These are phyloP conservation scores for Scleroderma bovista DNA, from an alignment of 768 basidiomycete genomes.

Conservation along the genomic window DNA sequence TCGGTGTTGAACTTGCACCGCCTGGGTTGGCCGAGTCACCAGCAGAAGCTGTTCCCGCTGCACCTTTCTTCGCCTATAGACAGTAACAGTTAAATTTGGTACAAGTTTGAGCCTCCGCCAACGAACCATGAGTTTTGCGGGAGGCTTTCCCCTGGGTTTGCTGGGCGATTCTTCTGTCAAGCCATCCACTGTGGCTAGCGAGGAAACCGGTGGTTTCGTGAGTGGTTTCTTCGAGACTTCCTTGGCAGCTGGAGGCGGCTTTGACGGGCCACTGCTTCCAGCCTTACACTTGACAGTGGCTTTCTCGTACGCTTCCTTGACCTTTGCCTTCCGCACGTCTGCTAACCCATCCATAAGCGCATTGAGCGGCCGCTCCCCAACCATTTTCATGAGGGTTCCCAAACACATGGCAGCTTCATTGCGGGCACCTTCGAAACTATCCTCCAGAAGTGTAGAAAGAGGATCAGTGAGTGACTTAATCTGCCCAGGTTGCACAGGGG, in stretches of 20 bases:
- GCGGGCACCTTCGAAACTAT: constrained; percentile 83
- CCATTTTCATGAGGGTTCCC: constrained; percentile 92
- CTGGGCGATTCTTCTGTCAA: constrained; percentile 29
- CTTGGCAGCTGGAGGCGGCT: constrained; percentile 27
- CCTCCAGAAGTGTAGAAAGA: constrained; percentile 73
- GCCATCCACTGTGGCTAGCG: constrained; percentile 10
- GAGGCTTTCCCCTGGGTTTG: constrained; percentile 47
- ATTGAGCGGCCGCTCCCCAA: constrained; percentile 88
- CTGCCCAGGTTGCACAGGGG: constrained; percentile 66
- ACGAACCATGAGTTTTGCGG: constrained; percentile 40
- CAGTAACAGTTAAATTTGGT: constrained; percentile 1
- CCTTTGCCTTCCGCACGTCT: constrained; percentile 85
- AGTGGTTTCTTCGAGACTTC: constrained; percentile 30
- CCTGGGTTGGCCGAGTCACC: constrained; percentile 18
- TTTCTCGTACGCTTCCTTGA: constrained; percentile 89
- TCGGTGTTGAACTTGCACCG: constrained; percentile 15
- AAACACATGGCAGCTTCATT: constrained; percentile 85
- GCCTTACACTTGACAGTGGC: constrained; percentile 87
- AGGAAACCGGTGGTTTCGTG: constrained; percentile 20
- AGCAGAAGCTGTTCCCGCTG: constrained; percentile 32
- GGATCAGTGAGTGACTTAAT: constrained; percentile 79
- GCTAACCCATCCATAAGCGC: constrained; percentile 80
- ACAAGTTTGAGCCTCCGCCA: not conserved
- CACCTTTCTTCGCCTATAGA: constrained; percentile 47
- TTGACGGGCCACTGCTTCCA: constrained; percentile 49